Base-by-base conservation (phyloP, 768 basidiomycete species). In the Hygrocybe punicea region DNA sequence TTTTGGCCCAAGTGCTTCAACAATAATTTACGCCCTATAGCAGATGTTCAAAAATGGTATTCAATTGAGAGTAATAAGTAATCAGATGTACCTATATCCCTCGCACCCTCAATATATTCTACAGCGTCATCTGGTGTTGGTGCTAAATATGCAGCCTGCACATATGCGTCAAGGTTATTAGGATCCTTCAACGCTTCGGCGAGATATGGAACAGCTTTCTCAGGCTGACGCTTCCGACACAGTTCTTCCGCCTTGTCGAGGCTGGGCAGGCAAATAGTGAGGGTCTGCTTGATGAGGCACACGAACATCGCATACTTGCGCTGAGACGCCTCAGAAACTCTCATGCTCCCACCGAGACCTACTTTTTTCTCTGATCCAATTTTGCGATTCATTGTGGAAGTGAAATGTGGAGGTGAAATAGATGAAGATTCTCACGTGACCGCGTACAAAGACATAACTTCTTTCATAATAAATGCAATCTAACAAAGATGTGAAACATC, bases 101-200 rank as follows among this genome's bases (percentile, higher is more conserved):
- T 69, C 2, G 68, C 70, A 16, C 59, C 53, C 52, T 71, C 65
- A 6, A 76, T 60, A 13, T 67, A 55, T 23, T 68, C 51, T 9
- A 74, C 39, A 3, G 69, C 60, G 16, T 64, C 64, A 10, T 63
- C 55, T 3, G 66, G 57, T n/a, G 63, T 65, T 17, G 69, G 69
- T 37, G 63, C 60, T 11, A 77, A 64, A 59, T 73, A 75, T 1
- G 73, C 72, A 33, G 71, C 48, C 53, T 74, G 69, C 7, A 78
- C 67, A 23, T 61, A 67, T 2, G 76, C 76, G 56, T 78, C 77
- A 9, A 78, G 60, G 56, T 78, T 78, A 55, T 75, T 67, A 0
- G 59, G 60, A 59, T 78, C 77, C 47, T 76, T 62, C 59, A 80
- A 63, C 1, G 78, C 76, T 55, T 71, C 71, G 19, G 64, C 42